Percentiles rank a stretch among this genome's conserved stretches.
phyloP scores from a whole-genome alignment of 345 rosid species.

The Schrenkiella parvula region DNA sequence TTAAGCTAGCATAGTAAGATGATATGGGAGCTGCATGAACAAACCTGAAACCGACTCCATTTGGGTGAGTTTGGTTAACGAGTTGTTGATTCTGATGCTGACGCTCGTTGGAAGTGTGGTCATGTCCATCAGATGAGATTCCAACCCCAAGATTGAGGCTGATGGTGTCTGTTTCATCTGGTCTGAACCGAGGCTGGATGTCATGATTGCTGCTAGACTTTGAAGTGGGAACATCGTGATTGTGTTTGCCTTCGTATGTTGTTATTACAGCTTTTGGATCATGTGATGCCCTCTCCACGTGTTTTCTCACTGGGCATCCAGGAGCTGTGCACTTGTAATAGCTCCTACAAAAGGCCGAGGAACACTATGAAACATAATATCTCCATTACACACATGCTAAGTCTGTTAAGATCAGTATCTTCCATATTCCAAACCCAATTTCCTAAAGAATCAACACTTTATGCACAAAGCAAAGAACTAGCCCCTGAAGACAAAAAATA shows the following conservation, averaged over 20 bases:
- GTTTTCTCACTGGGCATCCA: constrained; percentile 95
- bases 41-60: constrained; percentile 47
- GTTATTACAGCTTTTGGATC: constrained; percentile 98
- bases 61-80: constrained; percentile 39
- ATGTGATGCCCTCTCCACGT: constrained; percentile 98
- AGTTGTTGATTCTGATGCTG: constrained; percentile 45
- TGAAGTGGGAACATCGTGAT: constrained; percentile 87
- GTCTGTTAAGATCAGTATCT: constrained; percentile 1
- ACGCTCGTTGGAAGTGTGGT: constrained; percentile 47
- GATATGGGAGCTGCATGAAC: constrained; percentile 46
- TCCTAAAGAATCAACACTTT: not conserved
- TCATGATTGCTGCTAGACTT: constrained; percentile 64
- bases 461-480: not conserved
- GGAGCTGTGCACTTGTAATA: constrained; percentile 95
- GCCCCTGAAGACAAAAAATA: not conserved
- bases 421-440: not conserved
- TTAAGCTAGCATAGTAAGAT: constrained; percentile 52
- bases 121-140: constrained; percentile 44
- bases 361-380: not conserved
- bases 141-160: constrained; percentile 99
- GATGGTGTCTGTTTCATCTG: constrained; percentile 55
- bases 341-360: constrained; percentile 57
- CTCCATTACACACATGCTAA: not conserved
- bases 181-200: constrained; percentile 43
- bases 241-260: constrained; percentile 98